These are phyloP conservation scores for Moricandia arvensis DNA, from an alignment of 345 rosid species.

Conservation along the genomic window DNA sequence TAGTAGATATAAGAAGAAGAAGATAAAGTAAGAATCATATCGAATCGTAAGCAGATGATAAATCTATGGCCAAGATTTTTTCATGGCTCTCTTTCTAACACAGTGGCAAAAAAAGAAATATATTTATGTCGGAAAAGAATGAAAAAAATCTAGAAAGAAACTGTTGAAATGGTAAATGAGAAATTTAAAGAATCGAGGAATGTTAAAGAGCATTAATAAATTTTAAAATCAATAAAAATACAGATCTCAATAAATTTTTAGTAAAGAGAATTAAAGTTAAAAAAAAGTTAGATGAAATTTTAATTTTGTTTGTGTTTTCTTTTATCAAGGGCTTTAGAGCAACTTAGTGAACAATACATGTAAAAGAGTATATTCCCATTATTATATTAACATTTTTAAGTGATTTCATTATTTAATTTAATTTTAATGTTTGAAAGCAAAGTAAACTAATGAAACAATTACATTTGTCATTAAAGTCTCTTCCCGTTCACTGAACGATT, in stretches of 20 bases:
- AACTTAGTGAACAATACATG: no score
- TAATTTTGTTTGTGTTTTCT: background rate
- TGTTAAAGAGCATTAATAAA: background rate
- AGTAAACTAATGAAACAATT: no score
- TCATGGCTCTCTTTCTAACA: constrained; percentile 15
- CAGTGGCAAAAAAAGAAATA: constrained; percentile 37
- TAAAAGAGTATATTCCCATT: no score
- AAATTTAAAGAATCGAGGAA: constrained; percentile 11
- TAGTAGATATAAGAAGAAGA: constrained; percentile 30
- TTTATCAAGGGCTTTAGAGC: no score
- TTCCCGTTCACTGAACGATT: no score
- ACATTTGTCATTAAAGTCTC: no score
- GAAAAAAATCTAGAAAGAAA: background rate
- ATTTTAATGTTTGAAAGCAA: no score
- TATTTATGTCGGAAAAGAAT: constrained; percentile 14
- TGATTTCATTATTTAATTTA: no score
- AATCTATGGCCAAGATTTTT: constrained; percentile 66
- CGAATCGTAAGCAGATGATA: constrained; percentile 42
- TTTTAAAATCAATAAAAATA: background rate
- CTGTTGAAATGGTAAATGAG: background rate
- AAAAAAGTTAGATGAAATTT: background rate
- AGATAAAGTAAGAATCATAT: constrained; percentile 30
- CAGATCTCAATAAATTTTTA: constrained; percentile 21
- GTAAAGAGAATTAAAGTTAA: constrained; percentile 6
- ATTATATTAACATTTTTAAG: no score